Evolutionary conservation across 805 yeast species (phyloP), one percentile per base, ranked within the genome.

Genomic region (Candida bentonensis): DNA sequence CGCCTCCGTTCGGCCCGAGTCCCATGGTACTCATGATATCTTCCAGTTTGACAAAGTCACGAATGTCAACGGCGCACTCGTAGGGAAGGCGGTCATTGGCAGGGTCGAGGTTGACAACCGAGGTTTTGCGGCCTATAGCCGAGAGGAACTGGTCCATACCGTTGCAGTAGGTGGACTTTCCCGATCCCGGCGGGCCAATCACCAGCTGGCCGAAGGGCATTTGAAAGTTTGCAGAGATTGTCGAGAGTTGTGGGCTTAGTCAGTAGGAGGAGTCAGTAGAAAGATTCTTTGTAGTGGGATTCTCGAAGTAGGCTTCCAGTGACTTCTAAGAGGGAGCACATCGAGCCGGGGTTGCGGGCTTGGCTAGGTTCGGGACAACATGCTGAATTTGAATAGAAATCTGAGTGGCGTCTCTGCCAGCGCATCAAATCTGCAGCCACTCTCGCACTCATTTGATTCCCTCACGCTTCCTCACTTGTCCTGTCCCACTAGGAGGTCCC

Each of bases 171-270:
- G 98, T 94, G 0, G 96, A 84, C 57, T 92, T 92, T 1, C 99
- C 99, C 0, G 95, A 74, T 1, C 98, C 99, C 0, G 99, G 99
- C 0, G 98, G 97, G 0, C 99, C 99, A 30, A 92, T 86, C 7
- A 89, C 88, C 7, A 92, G 75, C 63, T 92, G 96, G 2, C 94
- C 96, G 61, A 83, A 61, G 28, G 53, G 51, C 57, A 57, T 50
- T 25, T 23, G 22, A 36, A 22, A 22, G 36, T 42, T 30, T 23
- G 26, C 17, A 15, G 13, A 44, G 13, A 13, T 17, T 4, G 11
- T 26, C 28, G 15, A 15, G 28, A 11, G 28, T 26, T 26, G 11
- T 26, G 28, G 28, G 11, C 15, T 26, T 26, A 26, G 28, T 26
- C 15, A n/a, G n/a, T n/a, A n/a, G n/a, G n/a, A n/a, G n/a, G n/a